Base-by-base conservation (phyloP, 2,329 filamentous ascomycete species). In the Dactylellina sp. region DNA sequence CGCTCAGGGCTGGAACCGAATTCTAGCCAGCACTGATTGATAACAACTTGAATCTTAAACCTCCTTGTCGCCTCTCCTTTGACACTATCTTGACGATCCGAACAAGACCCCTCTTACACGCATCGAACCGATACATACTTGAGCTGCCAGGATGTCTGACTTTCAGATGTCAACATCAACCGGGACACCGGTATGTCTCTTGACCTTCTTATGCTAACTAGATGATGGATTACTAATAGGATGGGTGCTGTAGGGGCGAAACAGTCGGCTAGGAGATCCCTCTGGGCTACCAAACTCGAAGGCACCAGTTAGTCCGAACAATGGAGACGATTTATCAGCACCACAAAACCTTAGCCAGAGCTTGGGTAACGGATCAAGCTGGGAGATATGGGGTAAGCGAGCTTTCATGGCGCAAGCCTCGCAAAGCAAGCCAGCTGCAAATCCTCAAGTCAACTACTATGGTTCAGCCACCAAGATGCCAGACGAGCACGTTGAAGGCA, bases 401-500 rank as follows among this genome's bases (percentile, higher is more conserved):
- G 49, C 49, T 6, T 55, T 66, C 46, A 62, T 66, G 28, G 49
- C 61, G 14, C 70, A 74, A 35, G 50, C 24, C 25, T 49, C 70
- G n/a, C 70, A 74, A 57, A 61, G 70, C 65, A 66, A 42, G 22
- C 60, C 53, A 16, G 25, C 42, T 44, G 44, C 6, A 14, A 16
- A 47, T 37, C 7, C 40, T n/a, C 25, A 60, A 18, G 40, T 9
- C 5, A 24, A 22, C 28, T 25, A 16, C 28, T 46, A 37, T 22
- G 11, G 28, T 24, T 6, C 28, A 25, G 24, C 70, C 65, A 62
- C 65, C 22, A 22, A 16, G 5, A 14, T 28, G 22, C 11, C 35
- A 62, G 70, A 66, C 16, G 70, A 74, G 12, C 70, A 74, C 40
- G 70, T 77, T 47, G 76, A 78, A 39, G 74, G 66, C n/a, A 77